These are phyloP conservation scores for Lupinus albus DNA, from an alignment of 306 rosid genomes.

Conservation along the genomic window DNA sequence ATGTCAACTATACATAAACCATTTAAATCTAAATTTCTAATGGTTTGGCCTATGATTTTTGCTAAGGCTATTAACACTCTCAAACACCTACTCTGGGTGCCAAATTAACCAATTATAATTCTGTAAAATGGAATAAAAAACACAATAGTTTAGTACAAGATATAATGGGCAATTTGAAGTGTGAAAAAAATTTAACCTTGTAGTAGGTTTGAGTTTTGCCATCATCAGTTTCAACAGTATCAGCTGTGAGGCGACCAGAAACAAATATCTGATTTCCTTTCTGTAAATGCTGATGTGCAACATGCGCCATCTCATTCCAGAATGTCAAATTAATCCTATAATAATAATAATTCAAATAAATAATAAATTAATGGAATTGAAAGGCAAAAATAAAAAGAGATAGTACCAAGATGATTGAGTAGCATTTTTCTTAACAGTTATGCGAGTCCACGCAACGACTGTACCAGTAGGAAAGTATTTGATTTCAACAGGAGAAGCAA, in stretches of 20 bases:
- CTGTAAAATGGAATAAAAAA: no score
- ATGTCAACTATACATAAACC: no score
- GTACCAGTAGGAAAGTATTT: constrained; percentile 81
- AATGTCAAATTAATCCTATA: constrained; percentile 75
- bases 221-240: constrained; percentile 67
- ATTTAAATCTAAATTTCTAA: no score
- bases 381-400: no score
- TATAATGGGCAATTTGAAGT: no score
- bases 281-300: constrained; percentile 76
- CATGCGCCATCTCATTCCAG: constrained; percentile 87
- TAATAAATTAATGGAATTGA: no score
- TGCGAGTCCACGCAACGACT: constrained; percentile 79
- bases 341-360: background rate
- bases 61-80: no score
- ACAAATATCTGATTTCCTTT: constrained; percentile 78
- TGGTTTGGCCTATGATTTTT: no score
- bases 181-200: constrained; percentile 55
- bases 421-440: constrained; percentile 76
- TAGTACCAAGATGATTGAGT: constrained; percentile 63
- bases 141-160: no score
- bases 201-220: constrained; percentile 84
- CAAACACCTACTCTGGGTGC: no score
- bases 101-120: no score
- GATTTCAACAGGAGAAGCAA: constrained; percentile 70
- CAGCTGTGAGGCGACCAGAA: constrained; percentile 73